Conservation (phyloP, 2,329 filamentous ascomycete genomes). For the Aurifilum marmelostoma region DNA sequence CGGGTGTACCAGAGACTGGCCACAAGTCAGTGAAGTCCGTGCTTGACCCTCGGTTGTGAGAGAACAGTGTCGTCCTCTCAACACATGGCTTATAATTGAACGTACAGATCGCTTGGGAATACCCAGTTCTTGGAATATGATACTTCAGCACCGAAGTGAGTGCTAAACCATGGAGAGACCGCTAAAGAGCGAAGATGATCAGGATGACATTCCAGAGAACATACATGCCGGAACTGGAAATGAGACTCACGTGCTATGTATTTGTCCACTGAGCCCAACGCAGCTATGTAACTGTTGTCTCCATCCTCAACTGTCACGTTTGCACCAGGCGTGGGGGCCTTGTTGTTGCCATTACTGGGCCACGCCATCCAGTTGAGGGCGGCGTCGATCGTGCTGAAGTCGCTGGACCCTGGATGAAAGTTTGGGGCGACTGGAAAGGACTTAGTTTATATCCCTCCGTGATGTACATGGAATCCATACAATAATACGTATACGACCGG, state of each 20-base stretch:
- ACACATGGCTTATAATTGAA: background rate
- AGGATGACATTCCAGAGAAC: slow-evolving; percentile 23
- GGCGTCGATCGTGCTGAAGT: slow-evolving; percentile 47
- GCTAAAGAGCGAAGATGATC: slow-evolving; percentile 8
- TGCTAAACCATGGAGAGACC: slow-evolving; percentile 45
- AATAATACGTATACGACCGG: background rate
- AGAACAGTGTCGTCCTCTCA: background rate
- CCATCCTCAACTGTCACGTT: slow-evolving; percentile 47
- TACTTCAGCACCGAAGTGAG: slow-evolving; percentile 48
- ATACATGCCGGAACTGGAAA: slow-evolving; percentile 23
- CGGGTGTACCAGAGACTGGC: slow-evolving; percentile 56
- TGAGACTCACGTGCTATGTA: slow-evolving; percentile 30
- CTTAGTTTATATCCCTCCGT: background rate
- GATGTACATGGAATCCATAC: too few species aligned
- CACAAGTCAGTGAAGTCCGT: background rate
- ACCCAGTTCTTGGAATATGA: slow-evolving; percentile 58
- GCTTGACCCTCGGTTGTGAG: too few species aligned
- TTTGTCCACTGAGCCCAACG: slow-evolving; percentile 36
- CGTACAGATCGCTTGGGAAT: slow-evolving; percentile 56
- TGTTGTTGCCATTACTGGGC: slow-evolving; percentile 50
- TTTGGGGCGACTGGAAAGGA: slow-evolving; percentile 44
- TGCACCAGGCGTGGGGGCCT: slow-evolving; percentile 47
- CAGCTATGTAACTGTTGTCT: slow-evolving; percentile 40
- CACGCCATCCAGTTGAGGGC: slow-evolving; percentile 47
- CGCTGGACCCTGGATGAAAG: slow-evolving; percentile 45